A percentile compares a stretch with the other conserved stretches of the same genome.
Conservation (phyloP, 78 protist genomes). For the Anaeramoeba ignava region DNA sequence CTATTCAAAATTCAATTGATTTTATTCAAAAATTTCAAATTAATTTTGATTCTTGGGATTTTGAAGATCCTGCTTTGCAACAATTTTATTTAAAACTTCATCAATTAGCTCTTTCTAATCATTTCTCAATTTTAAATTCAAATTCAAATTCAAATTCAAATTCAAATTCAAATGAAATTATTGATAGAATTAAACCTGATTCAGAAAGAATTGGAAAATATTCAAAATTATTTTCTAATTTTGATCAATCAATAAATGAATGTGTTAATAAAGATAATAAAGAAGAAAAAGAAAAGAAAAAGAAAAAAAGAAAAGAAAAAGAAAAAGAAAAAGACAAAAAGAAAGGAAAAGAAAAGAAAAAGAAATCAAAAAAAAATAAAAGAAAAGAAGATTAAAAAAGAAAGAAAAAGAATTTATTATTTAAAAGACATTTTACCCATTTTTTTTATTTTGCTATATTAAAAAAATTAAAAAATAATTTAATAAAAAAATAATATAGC, state of each 20-base stretch:
- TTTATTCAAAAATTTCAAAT: not conserved
- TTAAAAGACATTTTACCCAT: too few species aligned
- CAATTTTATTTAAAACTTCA: not conserved
- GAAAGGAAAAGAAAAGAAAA: not conserved
- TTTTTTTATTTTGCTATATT: too few species aligned
- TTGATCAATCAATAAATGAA: not conserved
- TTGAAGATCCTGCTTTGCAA: not conserved
- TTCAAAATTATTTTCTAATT: not conserved
- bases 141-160: too few species aligned
- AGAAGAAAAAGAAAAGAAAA: not conserved
- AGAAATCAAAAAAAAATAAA: too few species aligned
- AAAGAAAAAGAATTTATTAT: too few species aligned
- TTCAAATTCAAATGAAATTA: not conserved
- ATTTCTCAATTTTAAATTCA: too few species aligned
- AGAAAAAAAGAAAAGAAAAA: not conserved
- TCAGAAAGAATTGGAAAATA: not conserved
- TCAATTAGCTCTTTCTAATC: not conserved
- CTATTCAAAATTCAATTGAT: not conserved
- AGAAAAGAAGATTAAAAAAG: too few species aligned
- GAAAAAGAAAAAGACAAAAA: not conserved
- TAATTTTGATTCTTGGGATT: not conserved
- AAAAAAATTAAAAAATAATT: too few species aligned
- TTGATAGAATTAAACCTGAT: not conserved
- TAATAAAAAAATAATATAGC: too few species aligned
- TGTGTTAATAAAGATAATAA: not conserved